phyloP scores from a whole-genome alignment of 345 rosid species.

The Syzygium grande region DNA sequence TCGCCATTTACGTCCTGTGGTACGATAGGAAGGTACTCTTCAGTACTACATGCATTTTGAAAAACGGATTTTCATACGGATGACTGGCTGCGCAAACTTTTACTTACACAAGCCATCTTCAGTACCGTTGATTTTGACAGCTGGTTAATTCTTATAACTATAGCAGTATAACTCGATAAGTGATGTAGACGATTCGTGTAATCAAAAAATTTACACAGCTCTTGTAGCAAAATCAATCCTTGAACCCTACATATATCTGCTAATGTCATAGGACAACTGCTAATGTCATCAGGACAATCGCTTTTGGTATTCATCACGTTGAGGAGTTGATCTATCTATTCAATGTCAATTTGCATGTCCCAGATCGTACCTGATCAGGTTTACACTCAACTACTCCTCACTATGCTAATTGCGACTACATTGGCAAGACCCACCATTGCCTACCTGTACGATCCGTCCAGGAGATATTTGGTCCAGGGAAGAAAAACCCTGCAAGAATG shows the following conservation, averaged over 20 bases:
- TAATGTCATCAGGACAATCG: background rate
- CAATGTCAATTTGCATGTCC: background rate
- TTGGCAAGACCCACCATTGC: slow-evolving; percentile 6
- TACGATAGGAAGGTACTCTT: slow-evolving; percentile 7
- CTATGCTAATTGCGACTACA: slow-evolving; percentile 7
- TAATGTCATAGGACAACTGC: background rate
- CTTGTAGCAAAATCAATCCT: background rate
- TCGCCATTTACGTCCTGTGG: slow-evolving; percentile 1
- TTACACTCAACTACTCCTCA: background rate
- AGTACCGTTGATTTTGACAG: background rate
- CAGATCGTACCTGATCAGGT: background rate
- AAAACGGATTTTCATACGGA: background rate
- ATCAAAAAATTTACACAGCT: background rate
- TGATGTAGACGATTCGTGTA: background rate
- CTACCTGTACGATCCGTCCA: slow-evolving; percentile 24
- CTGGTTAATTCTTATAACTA: background rate
- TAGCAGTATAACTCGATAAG: background rate
- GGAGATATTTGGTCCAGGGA: slow-evolving; percentile 10
- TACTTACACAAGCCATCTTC: background rate
- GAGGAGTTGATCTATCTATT: background rate
- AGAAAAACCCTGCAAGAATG: slow-evolving; percentile 15
- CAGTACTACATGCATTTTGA: background rate
- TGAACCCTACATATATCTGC: background rate
- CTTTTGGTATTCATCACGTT: background rate
- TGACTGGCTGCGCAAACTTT: background rate